Conservation (phyloP, 2,329 filamentous ascomycete species). For the Fusarium sp. region DNA sequence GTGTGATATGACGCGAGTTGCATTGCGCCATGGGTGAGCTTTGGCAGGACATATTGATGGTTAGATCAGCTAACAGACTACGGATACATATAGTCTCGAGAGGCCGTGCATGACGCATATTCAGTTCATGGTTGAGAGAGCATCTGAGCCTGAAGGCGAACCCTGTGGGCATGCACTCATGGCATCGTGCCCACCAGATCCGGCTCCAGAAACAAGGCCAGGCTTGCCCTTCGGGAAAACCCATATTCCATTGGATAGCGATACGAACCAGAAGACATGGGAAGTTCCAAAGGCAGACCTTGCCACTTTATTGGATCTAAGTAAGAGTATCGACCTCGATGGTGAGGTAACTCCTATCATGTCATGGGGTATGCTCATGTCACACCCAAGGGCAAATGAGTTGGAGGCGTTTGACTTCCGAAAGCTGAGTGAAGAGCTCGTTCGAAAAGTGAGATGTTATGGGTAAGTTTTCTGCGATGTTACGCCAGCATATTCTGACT, state of each 20-base stretch:
- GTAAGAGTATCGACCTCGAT: conserved; percentile 82
- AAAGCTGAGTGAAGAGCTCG: conserved; percentile 76
- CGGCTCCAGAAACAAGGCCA: conserved; percentile 59
- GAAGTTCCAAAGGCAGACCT: conserved; percentile 81
- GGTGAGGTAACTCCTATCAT: conserved; percentile 95
- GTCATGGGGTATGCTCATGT: conserved; percentile 87
- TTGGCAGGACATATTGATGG: conserved; percentile 22
- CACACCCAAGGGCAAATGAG: conserved; percentile 73
- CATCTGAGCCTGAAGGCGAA: conserved; percentile 68
- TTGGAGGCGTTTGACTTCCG: conserved; percentile 76
- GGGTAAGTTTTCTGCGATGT: conserved; percentile 68
- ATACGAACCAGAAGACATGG: conserved; percentile 75
- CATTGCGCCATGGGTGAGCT: conserved; percentile 32
- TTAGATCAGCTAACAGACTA: conserved; percentile 56
- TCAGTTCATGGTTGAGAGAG: conserved; percentile 76
- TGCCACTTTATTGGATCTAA: conserved; percentile 83
- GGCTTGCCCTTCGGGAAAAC: conserved; percentile 64
- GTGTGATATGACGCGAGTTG: conserved; percentile 52
- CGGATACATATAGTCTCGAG: conserved; percentile 75
- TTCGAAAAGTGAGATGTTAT: conserved; percentile 88
- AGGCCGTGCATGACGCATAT: conserved; percentile 93
- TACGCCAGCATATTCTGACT: background rate
- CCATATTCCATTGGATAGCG: conserved; percentile 48
- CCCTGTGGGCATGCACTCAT: conserved; percentile 92
- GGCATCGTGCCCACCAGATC: conserved; percentile 85